Base-by-base conservation (phyloP, 164 flowering plant genomes). In the Annona cherimola region DNA sequence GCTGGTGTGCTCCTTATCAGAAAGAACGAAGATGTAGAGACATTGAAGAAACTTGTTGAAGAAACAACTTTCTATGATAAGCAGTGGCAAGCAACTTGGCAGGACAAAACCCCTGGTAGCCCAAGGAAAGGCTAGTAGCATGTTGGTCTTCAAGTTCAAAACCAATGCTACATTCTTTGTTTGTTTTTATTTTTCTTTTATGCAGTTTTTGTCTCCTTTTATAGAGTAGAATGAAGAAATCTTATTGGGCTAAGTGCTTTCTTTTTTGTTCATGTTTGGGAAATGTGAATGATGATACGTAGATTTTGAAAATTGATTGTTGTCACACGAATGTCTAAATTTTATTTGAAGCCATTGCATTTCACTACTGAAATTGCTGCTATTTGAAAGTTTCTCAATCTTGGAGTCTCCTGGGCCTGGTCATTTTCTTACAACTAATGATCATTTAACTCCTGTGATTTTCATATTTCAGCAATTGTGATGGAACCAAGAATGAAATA, bases 61-160 rank as follows among this genome's bases (percentile, higher is more conserved):
- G 99, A 91, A 81, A 82, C 97, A 16, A 95, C 96, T 35, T 89
- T 93, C 74, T 93, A 95, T 54, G 99, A 95, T 85, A 93, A 93
- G 86, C 99, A 95, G 80, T 93, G 98, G 98, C 99, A 93, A 87
- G 99, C 98, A 77, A 82, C 99, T 19, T 95, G 98, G 98, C 85
- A 90, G 76, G 99, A 93, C 67, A 96, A 91, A 69, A 79, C 69
- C 61, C 3, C 88, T 16, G 71, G 71, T 63, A 69, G 69, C 69
- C 65, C 81, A 40, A 81, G 81, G 74, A 79, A 82, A 61, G 82
- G 84, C 63, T 86, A 82, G 73, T 18, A 18, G 39, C 66, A 54
- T 69, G 39, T 45, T n/a, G 55, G 46, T 67, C 40, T 61, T 42
- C 66, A 63, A 63, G 18, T n/a, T 8, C 45, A 42, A 60, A 60